A percentile compares a stretch with the other conserved stretches of the same genome.
Evolutionary conservation across 306 rosid species (phyloP).

Genomic region (Cucurbita argyrosperma): DNA sequence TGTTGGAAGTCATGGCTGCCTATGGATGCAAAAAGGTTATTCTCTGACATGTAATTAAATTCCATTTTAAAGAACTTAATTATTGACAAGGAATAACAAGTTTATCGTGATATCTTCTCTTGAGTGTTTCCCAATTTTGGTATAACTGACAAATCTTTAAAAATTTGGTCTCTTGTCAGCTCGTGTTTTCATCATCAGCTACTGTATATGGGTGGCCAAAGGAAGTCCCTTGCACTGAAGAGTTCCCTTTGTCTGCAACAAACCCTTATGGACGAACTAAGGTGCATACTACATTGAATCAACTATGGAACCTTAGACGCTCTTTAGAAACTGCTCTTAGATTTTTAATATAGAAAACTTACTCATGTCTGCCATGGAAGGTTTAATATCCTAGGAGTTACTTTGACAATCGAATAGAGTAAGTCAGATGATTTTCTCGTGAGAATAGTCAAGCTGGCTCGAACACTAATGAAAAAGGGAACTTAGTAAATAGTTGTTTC

Average conservation of each 20-base stretch:
- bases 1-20: constrained; percentile 94
- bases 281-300: constrained; percentile 25
- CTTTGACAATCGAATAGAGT: too few relatives aligned
- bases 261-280: constrained; percentile 97
- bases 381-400: too few relatives aligned
- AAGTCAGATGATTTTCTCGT: not conserved
- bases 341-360: not conserved
- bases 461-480: not conserved
- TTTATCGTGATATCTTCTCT: not conserved
- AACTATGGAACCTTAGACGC: not conserved
- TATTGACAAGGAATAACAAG: not conserved
- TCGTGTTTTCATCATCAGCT: constrained; percentile 97
- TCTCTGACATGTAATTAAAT: not conserved
- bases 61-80: not conserved
- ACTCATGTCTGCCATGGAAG: not conserved
- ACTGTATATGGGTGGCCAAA: constrained; percentile 99
- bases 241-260: constrained; percentile 61
- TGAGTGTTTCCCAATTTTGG: not conserved
- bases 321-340: not conserved
- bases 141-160: not conserved
- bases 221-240: constrained; percentile 99
- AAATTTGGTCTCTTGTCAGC: constrained; percentile 35
- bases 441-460: not conserved
- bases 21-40: constrained; percentile 89
- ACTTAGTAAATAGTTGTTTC: not conserved